Evolutionary conservation across 257 asterid genomes (phyloP).

Genomic region (Ilex asprella): DNA sequence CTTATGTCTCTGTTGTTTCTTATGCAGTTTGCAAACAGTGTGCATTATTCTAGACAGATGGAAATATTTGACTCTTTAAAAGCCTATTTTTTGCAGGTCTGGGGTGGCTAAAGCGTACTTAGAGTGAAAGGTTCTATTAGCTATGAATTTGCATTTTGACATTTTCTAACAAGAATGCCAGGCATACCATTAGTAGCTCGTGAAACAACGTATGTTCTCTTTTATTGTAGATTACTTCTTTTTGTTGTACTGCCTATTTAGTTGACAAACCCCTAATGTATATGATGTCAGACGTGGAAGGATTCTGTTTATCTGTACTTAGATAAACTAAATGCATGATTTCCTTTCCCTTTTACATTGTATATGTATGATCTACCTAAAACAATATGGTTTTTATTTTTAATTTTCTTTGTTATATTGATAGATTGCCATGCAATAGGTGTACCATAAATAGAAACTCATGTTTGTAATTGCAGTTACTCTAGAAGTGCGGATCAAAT

Average conservation of each 20-base stretch:
- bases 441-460: conserved; percentile 33
- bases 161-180: conserved; percentile 60
- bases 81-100: conserved; percentile 18
- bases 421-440: conserved; percentile 10
- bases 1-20: too few species aligned
- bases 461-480: conserved; percentile 79
- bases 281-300: too few species aligned
- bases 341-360: background rate
- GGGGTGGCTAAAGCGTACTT: background rate
- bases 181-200: conserved; percentile 89
- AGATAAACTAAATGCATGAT: background rate
- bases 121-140: conserved; percentile 16
- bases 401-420: background rate
- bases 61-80: too few species aligned
- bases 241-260: background rate
- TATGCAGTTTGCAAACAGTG: too few species aligned
- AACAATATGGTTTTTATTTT: background rate
- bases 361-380: background rate
- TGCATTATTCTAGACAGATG: too few species aligned
- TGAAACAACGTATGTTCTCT: conserved; percentile 67
- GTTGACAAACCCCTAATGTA: too few species aligned
- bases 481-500: conserved; percentile 72
- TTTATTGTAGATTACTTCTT: background rate
- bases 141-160: conserved; percentile 27
- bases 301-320: too few species aligned